Conservation (phyloP, 73 alveolate genomes). For the Symbiodinium pilosum region DNA sequence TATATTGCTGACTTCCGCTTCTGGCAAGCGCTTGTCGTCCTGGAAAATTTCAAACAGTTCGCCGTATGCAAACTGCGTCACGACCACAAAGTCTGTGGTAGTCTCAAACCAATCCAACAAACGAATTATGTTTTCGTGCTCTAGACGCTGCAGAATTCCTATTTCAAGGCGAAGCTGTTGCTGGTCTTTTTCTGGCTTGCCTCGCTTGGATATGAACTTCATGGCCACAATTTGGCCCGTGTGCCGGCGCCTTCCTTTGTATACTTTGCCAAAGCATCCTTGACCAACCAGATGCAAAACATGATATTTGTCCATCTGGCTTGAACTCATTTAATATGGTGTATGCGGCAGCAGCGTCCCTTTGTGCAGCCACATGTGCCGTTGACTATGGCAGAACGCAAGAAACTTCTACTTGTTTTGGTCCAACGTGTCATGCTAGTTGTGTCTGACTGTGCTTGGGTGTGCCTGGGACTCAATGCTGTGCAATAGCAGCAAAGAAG, state of each 20-base stretch:
- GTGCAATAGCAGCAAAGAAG: no score
- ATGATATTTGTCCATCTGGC: slow-evolving; percentile 34
- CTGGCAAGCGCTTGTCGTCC: slow-evolving; percentile 99
- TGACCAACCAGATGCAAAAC: slow-evolving; percentile 98
- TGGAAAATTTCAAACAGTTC: slow-evolving; percentile 99
- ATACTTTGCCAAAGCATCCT: slow-evolving; percentile 99
- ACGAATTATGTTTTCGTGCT: slow-evolving; percentile 99
- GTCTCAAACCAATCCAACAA: slow-evolving; percentile 99
- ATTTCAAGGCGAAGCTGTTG: slow-evolving; percentile 99
- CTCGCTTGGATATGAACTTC: slow-evolving; percentile 99
- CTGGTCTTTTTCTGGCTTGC: slow-evolving; percentile 99
- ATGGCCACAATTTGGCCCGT: slow-evolving; percentile 99
- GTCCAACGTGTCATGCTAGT: no score
- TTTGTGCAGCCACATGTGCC: neutral
- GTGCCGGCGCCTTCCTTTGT: slow-evolving; percentile 99
- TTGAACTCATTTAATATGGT: neutral
- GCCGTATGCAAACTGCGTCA: slow-evolving; percentile 98
- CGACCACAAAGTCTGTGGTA: slow-evolving; percentile 98
- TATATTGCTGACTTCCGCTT: slow-evolving; percentile 99
- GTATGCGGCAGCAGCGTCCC: neutral
- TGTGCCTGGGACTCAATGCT: no score
- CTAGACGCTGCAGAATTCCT: slow-evolving; percentile 98
- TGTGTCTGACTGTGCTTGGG: no score
- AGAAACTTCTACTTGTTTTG: no score
- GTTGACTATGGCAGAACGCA: neutral